Evolutionary conservation across 2,329 filamentous ascomycete genomes (phyloP), one percentile per base, ranked within the genome.

Genomic region (Pezizomycotina sp.): DNA sequence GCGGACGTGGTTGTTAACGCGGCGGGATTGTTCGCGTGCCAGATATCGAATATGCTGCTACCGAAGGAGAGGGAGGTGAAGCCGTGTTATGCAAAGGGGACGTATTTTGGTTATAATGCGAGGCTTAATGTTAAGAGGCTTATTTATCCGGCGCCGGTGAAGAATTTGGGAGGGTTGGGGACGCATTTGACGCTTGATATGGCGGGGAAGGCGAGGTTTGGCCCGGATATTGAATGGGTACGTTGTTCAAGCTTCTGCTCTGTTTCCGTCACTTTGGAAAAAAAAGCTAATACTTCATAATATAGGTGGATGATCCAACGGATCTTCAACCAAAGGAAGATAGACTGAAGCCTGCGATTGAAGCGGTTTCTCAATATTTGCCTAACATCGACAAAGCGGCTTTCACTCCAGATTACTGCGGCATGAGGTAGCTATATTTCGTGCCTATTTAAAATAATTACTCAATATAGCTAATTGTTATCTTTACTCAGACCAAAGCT

Each of bases 191-290:
- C 89, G 1, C 68, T 95, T 38, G 89, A 98, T 56, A 67, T 95
- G 59, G 68, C 64, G 0, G 84, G 86, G 0, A 71, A 80, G 1
- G 67, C 95, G 27, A 76, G 82, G 23, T 98, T 98, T 56, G 89
- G 89, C 0, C 89, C 89, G 0, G 89, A 98, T 53, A 78, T 93
- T 9, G 82, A 95, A 56, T 95, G 89, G 89, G 76, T n/a, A n/a
- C n/a, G n/a, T n/a, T n/a, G n/a, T n/a, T n/a, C n/a, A n/a, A n/a
- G n/a, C n/a, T n/a, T n/a, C n/a, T n/a, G n/a, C n/a, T n/a, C n/a
- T n/a, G n/a, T n/a, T n/a, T n/a, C n/a, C n/a, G n/a, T n/a, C n/a
- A n/a, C n/a, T n/a, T n/a, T n/a, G n/a, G n/a, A n/a, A n/a, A n/a
- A n/a, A n/a, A n/a, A n/a, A n/a, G n/a, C n/a, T n/a, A n/a, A n/a